These are phyloP conservation scores for Poronia punctata DNA, from an alignment of 495 filamentous ascomycete species.

Conservation along the genomic window DNA sequence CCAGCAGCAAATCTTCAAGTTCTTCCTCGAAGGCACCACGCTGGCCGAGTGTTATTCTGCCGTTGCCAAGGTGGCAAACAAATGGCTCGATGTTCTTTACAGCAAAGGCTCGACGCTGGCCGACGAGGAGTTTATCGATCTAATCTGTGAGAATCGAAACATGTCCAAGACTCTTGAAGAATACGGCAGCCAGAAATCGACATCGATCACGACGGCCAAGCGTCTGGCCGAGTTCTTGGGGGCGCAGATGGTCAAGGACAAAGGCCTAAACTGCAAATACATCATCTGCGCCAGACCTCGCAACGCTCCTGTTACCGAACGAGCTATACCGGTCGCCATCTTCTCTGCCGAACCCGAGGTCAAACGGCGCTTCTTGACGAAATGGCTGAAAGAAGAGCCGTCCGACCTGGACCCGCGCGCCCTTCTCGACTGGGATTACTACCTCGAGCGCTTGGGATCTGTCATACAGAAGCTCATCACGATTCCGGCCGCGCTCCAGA, in stretches of 20 bases:
- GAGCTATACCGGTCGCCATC: constrained; percentile 91
- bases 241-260: constrained; percentile 98
- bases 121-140: constrained; percentile 94
- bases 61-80: constrained; percentile 91
- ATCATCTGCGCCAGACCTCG: constrained; percentile 87
- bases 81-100: constrained; percentile 91
- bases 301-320: constrained; percentile 86
- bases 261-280: constrained; percentile 98
- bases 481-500: constrained; percentile 93
- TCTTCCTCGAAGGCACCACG: constrained; percentile 87
- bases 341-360: constrained; percentile 87
- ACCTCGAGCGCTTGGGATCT: constrained; percentile 86
- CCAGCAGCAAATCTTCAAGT: constrained; percentile 98
- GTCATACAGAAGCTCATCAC: constrained; percentile 99
- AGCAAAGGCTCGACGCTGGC: constrained; percentile 79
- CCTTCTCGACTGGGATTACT: constrained; percentile 94
- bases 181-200: constrained; percentile 92
- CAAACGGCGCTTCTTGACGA: constrained; percentile 83
- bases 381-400: constrained; percentile 94
- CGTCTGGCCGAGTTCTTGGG: constrained; percentile 93
- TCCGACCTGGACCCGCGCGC: constrained; percentile 83
- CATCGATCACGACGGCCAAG: constrained; percentile 96
- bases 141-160: constrained; percentile 97
- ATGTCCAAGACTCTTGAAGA: constrained; percentile 96
- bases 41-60: constrained; percentile 82